Evolutionary conservation across 371 early-diverging fungal genomes (phyloP), one percentile per base, ranked within the genome.

Genomic region (Phascolomyces articulosus): DNA sequence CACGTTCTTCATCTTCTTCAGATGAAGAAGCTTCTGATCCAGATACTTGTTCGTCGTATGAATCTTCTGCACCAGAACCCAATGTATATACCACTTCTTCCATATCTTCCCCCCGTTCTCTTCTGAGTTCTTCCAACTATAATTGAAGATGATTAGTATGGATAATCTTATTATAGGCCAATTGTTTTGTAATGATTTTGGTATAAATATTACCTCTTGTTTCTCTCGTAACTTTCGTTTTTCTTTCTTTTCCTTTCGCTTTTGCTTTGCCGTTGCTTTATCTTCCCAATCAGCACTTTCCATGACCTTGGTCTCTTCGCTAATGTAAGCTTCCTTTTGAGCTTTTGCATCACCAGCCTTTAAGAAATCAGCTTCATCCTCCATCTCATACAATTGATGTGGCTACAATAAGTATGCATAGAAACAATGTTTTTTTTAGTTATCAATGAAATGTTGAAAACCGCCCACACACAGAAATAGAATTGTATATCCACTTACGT

Each of bases 291-390:
- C 97, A 2, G 86, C 91, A 21, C 77, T 69, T 56, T 86, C 79
- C 91, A 95, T 90, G 1, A 74, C 72, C 47, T 70, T 71, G 18
- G 77, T 75, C 66, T 85, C 84, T 65, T 84, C 84, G 57, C 83
- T 87, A 69, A 96, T 76, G 75, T 88, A 92, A 51, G 86, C 82
- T 41, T 83, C 77, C 51, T 87, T 86, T 58, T 90, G 87, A 13
- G 70, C 64, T 40, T 80, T 79, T 16, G 93, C 83, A 64, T 88
- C 90, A 31, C 91, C 92, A 58, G 85, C 86, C 65, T 87, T 77
- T 58, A 87, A 87, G 84, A 96, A 96, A 15, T 87, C 88, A 20
- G 84, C 82, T 65, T 95, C 92, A 57, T 87, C 84, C 73, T 93
- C 86, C 60, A 98, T 75, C 70, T 91, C 88, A 67, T 94, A 93